Percentiles rank a stretch among this genome's conserved stretches.
These are phyloP conservation scores for Trematosphaeria pertusa DNA, from an alignment of 2,329 filamentous ascomycete genomes.

Conservation along the genomic window DNA sequence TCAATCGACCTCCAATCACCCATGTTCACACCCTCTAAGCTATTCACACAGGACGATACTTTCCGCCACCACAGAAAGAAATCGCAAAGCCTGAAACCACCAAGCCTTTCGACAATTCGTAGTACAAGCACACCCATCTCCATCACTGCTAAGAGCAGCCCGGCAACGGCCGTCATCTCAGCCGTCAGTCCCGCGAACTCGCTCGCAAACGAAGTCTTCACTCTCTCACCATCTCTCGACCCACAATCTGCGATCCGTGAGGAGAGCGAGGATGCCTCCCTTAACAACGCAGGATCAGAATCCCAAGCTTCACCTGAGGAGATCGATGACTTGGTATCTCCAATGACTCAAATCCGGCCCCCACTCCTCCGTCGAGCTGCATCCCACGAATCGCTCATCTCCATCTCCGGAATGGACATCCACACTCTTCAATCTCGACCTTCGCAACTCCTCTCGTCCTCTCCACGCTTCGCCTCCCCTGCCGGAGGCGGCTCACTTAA, in stretches of 20 bases:
- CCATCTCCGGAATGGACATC: conserved; percentile 86
- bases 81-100: conserved; percentile 38
- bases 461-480: conserved; percentile 57
- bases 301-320: conserved; percentile 29
- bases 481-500: conserved; percentile 52
- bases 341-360: conserved; percentile 43
- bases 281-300: conserved; percentile 4
- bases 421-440: conserved; percentile 79
- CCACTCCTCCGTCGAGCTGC: conserved; percentile 68
- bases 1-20: conserved; percentile 69
- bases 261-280: conserved; percentile 39
- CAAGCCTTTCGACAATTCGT: conserved; percentile 36
- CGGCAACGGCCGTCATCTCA: conserved; percentile 41
- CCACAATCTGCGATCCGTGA: conserved; percentile 44
- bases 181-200: conserved; percentile 40
- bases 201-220: conserved; percentile 37
- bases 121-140: conserved; percentile 43
- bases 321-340: conserved; percentile 40
- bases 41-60: conserved; percentile 21
- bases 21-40: conserved; percentile 58
- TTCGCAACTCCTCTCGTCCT: conserved; percentile 70
- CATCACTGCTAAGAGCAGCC: conserved; percentile 43
- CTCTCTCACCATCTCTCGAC: conserved; percentile 33
- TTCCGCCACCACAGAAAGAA: conserved; percentile 27
- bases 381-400: conserved; percentile 90